Conservation (phyloP, 768 basidiomycete genomes). For the Tricholomella constricta region DNA sequence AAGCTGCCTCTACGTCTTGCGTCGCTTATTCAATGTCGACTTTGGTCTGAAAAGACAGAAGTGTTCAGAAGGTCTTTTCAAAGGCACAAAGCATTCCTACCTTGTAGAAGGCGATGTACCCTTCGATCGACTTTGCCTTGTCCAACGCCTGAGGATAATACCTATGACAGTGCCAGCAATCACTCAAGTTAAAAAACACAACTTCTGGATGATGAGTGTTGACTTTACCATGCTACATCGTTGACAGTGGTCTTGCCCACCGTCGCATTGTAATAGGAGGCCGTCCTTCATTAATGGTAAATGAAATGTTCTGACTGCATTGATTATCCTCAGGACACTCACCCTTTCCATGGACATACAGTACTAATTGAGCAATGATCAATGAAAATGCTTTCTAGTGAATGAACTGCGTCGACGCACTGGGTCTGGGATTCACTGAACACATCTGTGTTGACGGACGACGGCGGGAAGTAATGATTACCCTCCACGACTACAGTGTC, state of each 20-base stretch:
- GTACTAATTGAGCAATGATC: conserved; percentile 35
- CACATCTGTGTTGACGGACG: conserved; percentile 44
- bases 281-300: conserved; percentile 41
- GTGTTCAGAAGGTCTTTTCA: neutral
- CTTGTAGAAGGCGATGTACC: conserved; percentile 80
- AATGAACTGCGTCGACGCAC: conserved; percentile 33
- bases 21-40: conserved; percentile 30
- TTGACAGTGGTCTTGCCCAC: conserved; percentile 49
- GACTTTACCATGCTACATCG: conserved; percentile 67
- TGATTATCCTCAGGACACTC: neutral
- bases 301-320: neutral
- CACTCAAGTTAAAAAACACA: neutral
- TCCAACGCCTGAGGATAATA: conserved; percentile 60
- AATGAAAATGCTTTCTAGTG: neutral
- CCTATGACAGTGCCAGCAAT: too few species aligned
- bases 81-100: conserved; percentile 28
- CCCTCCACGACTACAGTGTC: conserved; percentile 61
- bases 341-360: conserved; percentile 77
- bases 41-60: conserved; percentile 35
- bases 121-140: conserved; percentile 62
- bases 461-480: conserved; percentile 75
- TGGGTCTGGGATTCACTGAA: conserved; percentile 55
- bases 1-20: too few species aligned
- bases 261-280: conserved; percentile 64
- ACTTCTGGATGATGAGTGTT: neutral